These are phyloP conservation scores for Elongisporangium senticosum DNA, from an alignment of 352 stramenopile species.

Conservation along the genomic window DNA sequence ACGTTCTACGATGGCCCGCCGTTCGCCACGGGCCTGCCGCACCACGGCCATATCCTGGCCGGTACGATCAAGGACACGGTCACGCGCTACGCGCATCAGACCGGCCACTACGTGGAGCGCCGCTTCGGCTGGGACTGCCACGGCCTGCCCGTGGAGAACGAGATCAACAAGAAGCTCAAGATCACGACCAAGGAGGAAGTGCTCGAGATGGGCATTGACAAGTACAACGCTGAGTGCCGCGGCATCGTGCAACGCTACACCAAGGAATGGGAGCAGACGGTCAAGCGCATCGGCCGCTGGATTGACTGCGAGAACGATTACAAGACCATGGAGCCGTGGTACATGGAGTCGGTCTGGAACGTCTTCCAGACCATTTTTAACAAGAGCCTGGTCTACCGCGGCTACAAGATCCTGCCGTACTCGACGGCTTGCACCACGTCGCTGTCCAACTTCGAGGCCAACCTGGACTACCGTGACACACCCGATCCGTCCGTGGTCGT, in stretches of 20 bases:
- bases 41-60: slow-evolving; percentile 98
- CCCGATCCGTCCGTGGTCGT: slow-evolving; percentile 97
- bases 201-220: slow-evolving; percentile 96
- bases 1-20: slow-evolving; percentile 99
- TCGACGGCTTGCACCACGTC: slow-evolving; percentile 97
- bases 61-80: slow-evolving; percentile 99
- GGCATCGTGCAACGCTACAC: slow-evolving; percentile 98
- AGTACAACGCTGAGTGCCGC: slow-evolving; percentile 98
- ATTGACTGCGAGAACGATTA: slow-evolving; percentile 99
- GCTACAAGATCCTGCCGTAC: slow-evolving; percentile 99
- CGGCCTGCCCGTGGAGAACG: slow-evolving; percentile 97
- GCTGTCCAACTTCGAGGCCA: slow-evolving; percentile 99
- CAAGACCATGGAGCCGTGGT: slow-evolving; percentile 99
- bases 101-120: slow-evolving; percentile 94
- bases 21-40: slow-evolving; percentile 97
- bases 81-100: slow-evolving; percentile 99
- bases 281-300: slow-evolving; percentile 98
- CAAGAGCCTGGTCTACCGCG: slow-evolving; percentile 98
- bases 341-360: slow-evolving; percentile 99
- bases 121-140: slow-evolving; percentile 99
- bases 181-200: slow-evolving; percentile 98
- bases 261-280: slow-evolving; percentile 97
- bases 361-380: slow-evolving; percentile 98
- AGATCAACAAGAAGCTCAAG: slow-evolving; percentile 99
- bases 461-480: slow-evolving; percentile 99